Conservation (phyloP, 192 early-diverging fungal species). For the Globomyces pollinis-pini region DNA sequence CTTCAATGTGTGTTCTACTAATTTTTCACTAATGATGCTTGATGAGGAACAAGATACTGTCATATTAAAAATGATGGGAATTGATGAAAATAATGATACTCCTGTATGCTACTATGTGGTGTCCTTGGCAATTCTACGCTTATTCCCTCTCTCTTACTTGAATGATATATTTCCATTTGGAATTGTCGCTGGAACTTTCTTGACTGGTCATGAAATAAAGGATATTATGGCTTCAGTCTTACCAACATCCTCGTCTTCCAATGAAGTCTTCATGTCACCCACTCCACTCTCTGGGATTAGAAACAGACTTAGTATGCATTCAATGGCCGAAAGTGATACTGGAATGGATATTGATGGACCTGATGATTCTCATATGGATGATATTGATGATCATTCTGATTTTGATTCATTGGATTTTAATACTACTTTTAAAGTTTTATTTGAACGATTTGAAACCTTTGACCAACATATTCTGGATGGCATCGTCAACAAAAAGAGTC, state of each 20-base stretch:
- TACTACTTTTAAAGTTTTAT: slow-evolving; percentile 4
- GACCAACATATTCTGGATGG: background rate
- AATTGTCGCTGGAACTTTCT: background rate
- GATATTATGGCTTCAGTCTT: too few species aligned
- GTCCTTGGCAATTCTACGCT: slow-evolving; percentile 4
- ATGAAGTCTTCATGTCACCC: background rate
- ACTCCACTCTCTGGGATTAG: background rate
- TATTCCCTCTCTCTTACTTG: slow-evolving; percentile 5
- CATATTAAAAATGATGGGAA: too few species aligned
- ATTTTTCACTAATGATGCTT: too few species aligned
- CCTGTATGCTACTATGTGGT: slow-evolving; percentile 7
- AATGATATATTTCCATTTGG: slow-evolving; percentile 6
- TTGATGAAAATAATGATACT: too few species aligned
- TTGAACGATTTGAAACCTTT: slow-evolving; percentile 9
- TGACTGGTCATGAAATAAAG: slow-evolving; percentile 12
- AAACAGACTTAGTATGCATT: background rate
- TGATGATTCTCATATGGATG: too few species aligned
- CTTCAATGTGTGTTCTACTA: too few species aligned
- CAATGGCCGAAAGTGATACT: background rate
- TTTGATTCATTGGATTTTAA: background rate
- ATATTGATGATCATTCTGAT: background rate
- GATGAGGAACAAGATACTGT: too few species aligned
- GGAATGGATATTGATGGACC: background rate
- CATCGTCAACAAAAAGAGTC: background rate
- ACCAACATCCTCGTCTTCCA: too few species aligned